Base-by-base conservation (phyloP, 345 rosid species). In the Dovyalis caffra region DNA sequence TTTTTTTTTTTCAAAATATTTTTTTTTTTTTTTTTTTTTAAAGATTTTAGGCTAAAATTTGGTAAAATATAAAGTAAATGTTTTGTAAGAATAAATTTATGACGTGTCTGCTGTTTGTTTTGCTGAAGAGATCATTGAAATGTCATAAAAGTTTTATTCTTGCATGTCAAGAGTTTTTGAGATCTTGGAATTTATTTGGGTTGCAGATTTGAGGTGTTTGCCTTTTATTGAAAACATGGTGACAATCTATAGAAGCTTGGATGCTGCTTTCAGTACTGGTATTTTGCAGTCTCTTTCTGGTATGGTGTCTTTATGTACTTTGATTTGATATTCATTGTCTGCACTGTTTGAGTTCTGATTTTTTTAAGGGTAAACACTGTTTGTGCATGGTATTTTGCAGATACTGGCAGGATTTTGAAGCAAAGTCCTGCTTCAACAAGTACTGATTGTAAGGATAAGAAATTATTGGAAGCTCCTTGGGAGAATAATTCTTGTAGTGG, bases 221-320 rank as follows among this genome's bases (percentile, higher is more conserved):
- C 77, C 77, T 74, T 83, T 83, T 76, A 66, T 94, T 76, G 93
- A 88, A 51, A 90, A 78, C 83, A 69, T 92, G 62, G 85, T 92
- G 38, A 66, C 78, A 69, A 90, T 94, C 47, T 94, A 87, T 76
- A 87, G 79, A 85, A 88, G 89, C 78, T 78, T 92, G 76, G 86
- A 86, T 83, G 76, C 85, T 37, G 83, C 85, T 69, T 87, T 89
- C 37, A 74, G 65, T 72, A 81, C 83, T 45, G 87, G 79, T 66
- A 64, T 83, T 51, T 74, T 77, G 25, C 86, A 70, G 47, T 53
- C 80, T 49, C 47, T 23, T 66, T 66, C 81, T 69, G 87, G 89
- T 86, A 77, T 33, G 25, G 25, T 29, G 10, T 35, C 29, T 73
- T 66, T 53, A 1, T 34, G 18, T 43, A 20, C 49, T 65, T 33